These are phyloP conservation scores for Claviceps purpurea DNA, from an alignment of 2,329 filamentous ascomycete species.

Conservation along the genomic window DNA sequence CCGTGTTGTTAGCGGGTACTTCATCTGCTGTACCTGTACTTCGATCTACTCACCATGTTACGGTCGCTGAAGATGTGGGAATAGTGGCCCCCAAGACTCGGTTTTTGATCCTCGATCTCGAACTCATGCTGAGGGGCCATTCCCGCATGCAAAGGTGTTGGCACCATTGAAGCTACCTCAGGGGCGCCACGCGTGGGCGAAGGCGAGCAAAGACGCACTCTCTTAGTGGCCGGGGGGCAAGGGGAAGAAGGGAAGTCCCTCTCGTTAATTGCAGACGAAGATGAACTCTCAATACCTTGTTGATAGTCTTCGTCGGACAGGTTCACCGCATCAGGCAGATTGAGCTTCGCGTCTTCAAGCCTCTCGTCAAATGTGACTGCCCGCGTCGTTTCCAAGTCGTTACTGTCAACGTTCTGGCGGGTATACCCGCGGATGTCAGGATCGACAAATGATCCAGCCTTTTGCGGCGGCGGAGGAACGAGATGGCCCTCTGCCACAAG, in stretches of 20 bases:
- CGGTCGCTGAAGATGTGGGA: not conserved
- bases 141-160: not conserved
- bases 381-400: slow-evolving; percentile 15
- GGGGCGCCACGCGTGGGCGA: slow-evolving; percentile 4
- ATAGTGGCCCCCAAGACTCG: not conserved
- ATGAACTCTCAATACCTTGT: not conserved
- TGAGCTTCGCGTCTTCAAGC: slow-evolving; percentile 19
- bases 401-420: slow-evolving; percentile 13
- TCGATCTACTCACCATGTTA: not conserved
- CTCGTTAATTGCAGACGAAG: slow-evolving; percentile 3
- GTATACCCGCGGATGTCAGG: slow-evolving; percentile 20
- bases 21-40: no score
- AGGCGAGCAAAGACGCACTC: slow-evolving; percentile 3
- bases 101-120: not conserved
- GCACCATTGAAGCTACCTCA: not conserved
- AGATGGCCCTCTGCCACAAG: slow-evolving; percentile 27
- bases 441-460: slow-evolving; percentile 11
- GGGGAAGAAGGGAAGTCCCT: slow-evolving; percentile 5
- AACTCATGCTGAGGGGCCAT: not conserved
- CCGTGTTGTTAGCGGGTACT: not conserved
- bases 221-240: slow-evolving; percentile 1
- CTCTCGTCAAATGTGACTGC: slow-evolving; percentile 20
- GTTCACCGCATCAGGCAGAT: slow-evolving; percentile 11
- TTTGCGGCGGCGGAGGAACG: slow-evolving; percentile 23
- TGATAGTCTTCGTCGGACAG: slow-evolving; percentile 5